Base-by-base conservation (phyloP, 1,139 yeast species). In the Eremothecium coryli region DNA sequence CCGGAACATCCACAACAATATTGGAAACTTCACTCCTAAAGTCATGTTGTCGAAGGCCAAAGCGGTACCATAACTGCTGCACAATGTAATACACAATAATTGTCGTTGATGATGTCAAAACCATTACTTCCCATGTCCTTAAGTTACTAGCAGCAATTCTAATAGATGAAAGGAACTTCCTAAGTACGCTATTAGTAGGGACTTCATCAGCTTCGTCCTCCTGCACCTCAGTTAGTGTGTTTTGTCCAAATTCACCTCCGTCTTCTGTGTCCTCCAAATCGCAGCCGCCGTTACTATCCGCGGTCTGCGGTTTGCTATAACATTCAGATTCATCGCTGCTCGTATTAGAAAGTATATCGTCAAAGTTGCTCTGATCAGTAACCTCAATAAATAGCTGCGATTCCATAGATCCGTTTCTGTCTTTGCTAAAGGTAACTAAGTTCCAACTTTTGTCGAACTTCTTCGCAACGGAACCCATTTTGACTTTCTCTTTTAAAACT, bases 271-370 rank as follows among this genome's bases (percentile, higher is more conserved):
- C 14, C 18, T 31, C 18, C 18, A 25, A 18, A n/a, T 29, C 36
- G 22, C 24, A 32, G n/a, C 37, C 23, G 16, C 18, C 31, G 11
- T 18, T 17, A 23, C 20, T 22, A 11, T 21, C 33, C 12, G 23
- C 32, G 12, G 33, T 21, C 14, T 27, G 10, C 30, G 39, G 32
- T 17, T 26, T 27, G 23, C 22, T 16, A 5, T 32, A 33, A n/a
- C 32, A 23, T 6, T 37, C 37, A 5, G 35, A 37, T 16, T 37
- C 40, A 18, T 37, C 40, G 11, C 38, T 35, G 24, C 40, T 37
- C 18, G 40, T 30, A n/a, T 35, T 37, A n/a, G 40, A 37, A 23
- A 37, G 29, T 23, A 37, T 25, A 25, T 37, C 40, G 22, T 37
- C 40, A 23, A 35, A 37, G 18, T 33, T 27, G 7, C 32, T 33